Evolutionary conservation across 83 land plant species (phyloP).

Genomic region (Isoetes engelmannii): DNA sequence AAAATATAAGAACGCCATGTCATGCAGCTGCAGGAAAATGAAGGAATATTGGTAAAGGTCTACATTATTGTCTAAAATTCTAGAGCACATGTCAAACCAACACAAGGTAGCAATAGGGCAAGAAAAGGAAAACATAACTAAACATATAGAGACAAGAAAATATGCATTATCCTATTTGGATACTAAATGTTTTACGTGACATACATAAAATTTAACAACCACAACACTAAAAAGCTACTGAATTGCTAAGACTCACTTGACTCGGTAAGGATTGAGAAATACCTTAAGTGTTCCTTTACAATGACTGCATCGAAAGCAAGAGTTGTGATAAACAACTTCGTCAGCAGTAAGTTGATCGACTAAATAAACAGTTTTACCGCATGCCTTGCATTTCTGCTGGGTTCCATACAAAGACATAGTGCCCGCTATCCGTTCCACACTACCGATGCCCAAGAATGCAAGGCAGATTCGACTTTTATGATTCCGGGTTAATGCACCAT

Average conservation of each 20-base stretch:
- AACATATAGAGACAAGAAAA: not conserved
- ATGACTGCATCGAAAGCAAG: slow-evolving; percentile 79
- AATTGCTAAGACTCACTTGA: too few species aligned
- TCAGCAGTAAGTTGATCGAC: slow-evolving; percentile 74
- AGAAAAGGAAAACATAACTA: not conserved
- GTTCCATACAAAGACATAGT: slow-evolving; percentile 58
- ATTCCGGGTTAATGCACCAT: too few species aligned
- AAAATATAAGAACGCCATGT: not conserved
- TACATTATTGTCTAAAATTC: too few species aligned
- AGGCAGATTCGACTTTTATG: too few species aligned
- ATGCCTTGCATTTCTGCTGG: slow-evolving; percentile 64
- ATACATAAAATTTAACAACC: too few species aligned
- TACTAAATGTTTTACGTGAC: not conserved
- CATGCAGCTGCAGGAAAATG: not conserved
- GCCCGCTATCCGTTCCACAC: not conserved
- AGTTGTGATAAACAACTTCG: slow-evolving; percentile 54
- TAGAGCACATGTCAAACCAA: too few species aligned
- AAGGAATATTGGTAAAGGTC: not conserved
- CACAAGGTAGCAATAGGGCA: not conserved
- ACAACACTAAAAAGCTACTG: too few species aligned
- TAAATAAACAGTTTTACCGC: slow-evolving; percentile 69
- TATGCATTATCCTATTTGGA: not conserved
- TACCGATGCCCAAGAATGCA: too few species aligned
- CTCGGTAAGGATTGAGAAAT: not conserved
- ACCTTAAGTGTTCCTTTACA: slow-evolving; percentile 73